Conservation (phyloP, 2,329 filamentous ascomycete genomes). For the Fusarium papillatum region DNA sequence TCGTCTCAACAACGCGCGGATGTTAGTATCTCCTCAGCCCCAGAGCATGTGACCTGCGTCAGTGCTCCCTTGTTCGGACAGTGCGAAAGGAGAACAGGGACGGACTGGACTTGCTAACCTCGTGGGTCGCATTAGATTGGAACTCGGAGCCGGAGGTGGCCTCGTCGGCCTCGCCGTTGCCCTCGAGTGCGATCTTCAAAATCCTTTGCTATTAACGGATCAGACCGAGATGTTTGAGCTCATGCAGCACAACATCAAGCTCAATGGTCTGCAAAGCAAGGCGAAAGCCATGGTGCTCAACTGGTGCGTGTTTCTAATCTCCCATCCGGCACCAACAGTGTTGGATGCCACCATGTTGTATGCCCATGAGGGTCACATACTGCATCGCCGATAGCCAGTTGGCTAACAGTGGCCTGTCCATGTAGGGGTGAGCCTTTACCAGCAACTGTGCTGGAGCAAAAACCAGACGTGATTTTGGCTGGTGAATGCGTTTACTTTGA, state of each 20-base stretch:
- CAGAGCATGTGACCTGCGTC: constrained; percentile 24
- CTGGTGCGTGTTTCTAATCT: constrained; percentile 69
- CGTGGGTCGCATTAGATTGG: constrained; percentile 70
- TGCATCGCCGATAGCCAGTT: constrained; percentile 10
- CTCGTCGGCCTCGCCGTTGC: constrained; percentile 80
- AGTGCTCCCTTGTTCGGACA: constrained; percentile 12
- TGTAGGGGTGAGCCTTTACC: constrained; percentile 73
- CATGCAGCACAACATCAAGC: constrained; percentile 88
- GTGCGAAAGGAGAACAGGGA: constrained; percentile 13
- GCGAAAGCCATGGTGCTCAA: constrained; percentile 82
- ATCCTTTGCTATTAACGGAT: constrained; percentile 85
- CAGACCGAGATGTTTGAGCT: constrained; percentile 87
- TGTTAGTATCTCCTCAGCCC: constrained; percentile 63
- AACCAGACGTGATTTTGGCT: constrained; percentile 88
- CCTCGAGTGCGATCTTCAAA: constrained; percentile 64
- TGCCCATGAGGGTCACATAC: neutral
- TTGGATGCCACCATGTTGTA: constrained; percentile 9
- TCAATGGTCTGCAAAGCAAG: constrained; percentile 78
- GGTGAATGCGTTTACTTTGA: constrained; percentile 99
- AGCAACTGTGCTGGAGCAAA: constrained; percentile 63
- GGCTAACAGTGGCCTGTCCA: constrained; percentile 35
- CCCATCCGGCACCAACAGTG: constrained; percentile 38
- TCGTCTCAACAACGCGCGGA: constrained; percentile 75
- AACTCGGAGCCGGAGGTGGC: constrained; percentile 92
- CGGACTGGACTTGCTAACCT: constrained; percentile 38